phyloP scores from a whole-genome alignment of 2,329 filamentous ascomycete genomes.

The Penicillium paneum region DNA sequence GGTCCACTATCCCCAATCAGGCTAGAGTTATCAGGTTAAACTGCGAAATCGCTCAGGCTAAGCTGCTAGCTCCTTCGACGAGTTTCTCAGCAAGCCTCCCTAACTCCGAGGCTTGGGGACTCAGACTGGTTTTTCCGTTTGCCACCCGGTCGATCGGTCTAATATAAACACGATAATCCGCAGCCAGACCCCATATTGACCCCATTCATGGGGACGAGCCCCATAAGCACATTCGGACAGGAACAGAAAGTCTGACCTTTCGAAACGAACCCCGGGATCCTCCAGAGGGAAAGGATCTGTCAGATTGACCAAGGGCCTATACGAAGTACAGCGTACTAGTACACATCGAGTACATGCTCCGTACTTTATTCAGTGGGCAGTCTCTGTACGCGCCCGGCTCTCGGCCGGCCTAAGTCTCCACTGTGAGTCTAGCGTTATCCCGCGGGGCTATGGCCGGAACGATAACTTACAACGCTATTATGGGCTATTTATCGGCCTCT shows the following conservation, averaged over 20 bases:
- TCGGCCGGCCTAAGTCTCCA: slow-evolving; percentile 1
- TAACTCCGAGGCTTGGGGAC: background rate
- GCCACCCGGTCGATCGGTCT: background rate
- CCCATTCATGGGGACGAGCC: background rate
- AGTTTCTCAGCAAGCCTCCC: background rate
- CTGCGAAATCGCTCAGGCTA: background rate
- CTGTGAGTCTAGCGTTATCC: background rate
- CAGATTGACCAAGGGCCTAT: background rate
- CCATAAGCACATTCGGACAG: background rate
- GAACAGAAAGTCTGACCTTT: background rate
- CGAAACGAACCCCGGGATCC: background rate
- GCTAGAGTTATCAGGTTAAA: background rate
- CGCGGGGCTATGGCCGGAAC: slow-evolving; percentile 2
- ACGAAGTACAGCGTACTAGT: background rate
- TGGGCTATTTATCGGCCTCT: slow-evolving; percentile 2
- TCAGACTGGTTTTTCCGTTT: background rate
- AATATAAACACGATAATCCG: background rate
- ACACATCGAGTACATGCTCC: background rate
- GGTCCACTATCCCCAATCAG: background rate
- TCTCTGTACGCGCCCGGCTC: background rate
- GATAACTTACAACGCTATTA: background rate
- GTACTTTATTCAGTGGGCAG: background rate
- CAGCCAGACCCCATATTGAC: background rate
- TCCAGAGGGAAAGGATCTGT: background rate
- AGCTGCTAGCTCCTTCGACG: background rate